Conservation (phyloP, 2,329 filamentous ascomycete genomes). For the Microcyclospora pomicola region DNA sequence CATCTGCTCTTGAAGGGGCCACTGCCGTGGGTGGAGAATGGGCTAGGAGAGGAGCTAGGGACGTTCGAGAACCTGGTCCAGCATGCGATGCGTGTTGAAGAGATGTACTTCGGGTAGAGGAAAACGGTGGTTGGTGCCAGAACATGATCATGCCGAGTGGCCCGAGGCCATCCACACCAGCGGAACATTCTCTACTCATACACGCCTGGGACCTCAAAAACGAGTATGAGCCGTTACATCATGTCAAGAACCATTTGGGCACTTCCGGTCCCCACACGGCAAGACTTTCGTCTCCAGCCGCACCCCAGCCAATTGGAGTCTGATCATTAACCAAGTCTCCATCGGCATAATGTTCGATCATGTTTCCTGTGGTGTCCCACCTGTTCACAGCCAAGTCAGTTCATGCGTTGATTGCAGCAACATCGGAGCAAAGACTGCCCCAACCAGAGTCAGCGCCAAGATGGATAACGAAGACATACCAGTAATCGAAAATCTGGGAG, state of each 20-base stretch:
- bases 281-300: conserved; percentile 21
- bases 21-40: conserved; percentile 50
- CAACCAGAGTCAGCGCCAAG: no score
- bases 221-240: background rate
- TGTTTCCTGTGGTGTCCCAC: conserved; percentile 44
- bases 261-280: conserved; percentile 21
- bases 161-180: no score
- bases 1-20: conserved; percentile 57
- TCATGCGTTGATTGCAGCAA: no score
- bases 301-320: conserved; percentile 25
- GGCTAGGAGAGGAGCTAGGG: conserved; percentile 43
- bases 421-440: no score
- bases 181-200: no score
- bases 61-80: conserved; percentile 48
- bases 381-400: background rate
- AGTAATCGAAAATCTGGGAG: conserved; percentile 61
- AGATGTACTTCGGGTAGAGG: conserved; percentile 30
- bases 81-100: conserved; percentile 47
- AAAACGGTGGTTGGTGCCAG: no score
- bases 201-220: no score
- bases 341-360: conserved; percentile 47
- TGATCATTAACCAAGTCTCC: conserved; percentile 51
- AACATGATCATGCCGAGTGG: no score
- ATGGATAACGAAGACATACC: conserved; percentile 32
- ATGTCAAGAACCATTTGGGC: conserved; percentile 16